Base-by-base conservation (phyloP, 306 rosid species). In the Cotoneaster glaucophyllus region DNA sequence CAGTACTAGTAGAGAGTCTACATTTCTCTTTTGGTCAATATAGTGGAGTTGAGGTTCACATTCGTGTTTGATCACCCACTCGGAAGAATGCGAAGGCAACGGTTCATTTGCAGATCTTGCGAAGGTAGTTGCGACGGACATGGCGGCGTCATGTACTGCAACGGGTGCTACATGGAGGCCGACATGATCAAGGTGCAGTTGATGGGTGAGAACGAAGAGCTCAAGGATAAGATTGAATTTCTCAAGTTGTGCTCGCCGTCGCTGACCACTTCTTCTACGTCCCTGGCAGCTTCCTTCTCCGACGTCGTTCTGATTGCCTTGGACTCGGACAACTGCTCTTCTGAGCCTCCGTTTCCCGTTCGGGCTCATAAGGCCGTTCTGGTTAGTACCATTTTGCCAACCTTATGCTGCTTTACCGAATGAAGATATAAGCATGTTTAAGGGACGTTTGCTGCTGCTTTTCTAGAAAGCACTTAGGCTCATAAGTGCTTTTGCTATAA, bases 331-430 rank as follows among this genome's bases (percentile, higher is more conserved):
- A 87, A 82, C 4, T 48, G 43, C 26, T 43, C 83, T 25, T 70
- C 44, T 9, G 44, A 39, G 44, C 11, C 44, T 39, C 43, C 3
- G 43, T 0, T 77, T n/a, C 80, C 91, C 8, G 82, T 94, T 54
- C 90, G 88, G 5, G 96, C 96, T 61, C 98, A 95, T 57, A 92
- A 84, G 81, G 88, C 88, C 67, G 78, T 95, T 79, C 84, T 95
- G 87, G 98, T 94, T n/a, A 76, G 94, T 80, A 70, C 31, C 70
- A 34, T 50, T 25, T 64, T 32, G 1, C 50, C 25, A 24, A 25
- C 12, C 64, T 62, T 34, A 19, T 7, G 24, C 58, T 53, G n/a
- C 24, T 53, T 19, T 19, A 17, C 24, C 19, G 21, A 8, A 15
- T 53, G 22, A 41, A 41, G 44, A 41, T 41, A 9, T 41, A 41